These are phyloP conservation scores for Moniliophthora roreri DNA, from an alignment of 1,284 basidiomycete genomes.

Conservation along the genomic window DNA sequence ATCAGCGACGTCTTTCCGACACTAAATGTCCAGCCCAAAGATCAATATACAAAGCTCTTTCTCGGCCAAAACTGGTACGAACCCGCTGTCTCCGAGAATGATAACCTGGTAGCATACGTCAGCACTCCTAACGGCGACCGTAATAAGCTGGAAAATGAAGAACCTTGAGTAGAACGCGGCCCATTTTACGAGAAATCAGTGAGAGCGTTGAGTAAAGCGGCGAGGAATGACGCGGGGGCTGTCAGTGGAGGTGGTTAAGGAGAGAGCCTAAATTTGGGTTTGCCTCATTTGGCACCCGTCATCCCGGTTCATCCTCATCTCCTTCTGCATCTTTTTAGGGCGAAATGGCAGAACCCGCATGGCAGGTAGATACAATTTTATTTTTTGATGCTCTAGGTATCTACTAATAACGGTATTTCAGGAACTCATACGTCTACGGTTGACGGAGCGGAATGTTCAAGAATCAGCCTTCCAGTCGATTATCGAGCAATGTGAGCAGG, in stretches of 20 bases:
- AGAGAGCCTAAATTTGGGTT: background rate
- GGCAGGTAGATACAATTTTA: too few species aligned
- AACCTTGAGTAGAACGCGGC: conserved; percentile 94
- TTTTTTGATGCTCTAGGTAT: too few species aligned
- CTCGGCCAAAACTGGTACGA: conserved; percentile 33
- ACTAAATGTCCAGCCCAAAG: conserved; percentile 40
- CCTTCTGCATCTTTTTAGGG: conserved; percentile 11
- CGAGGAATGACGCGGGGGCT: conserved; percentile 4
- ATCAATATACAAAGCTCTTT: conserved; percentile 6
- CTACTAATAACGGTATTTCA: too few species aligned
- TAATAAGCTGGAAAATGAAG: conserved; percentile 1
- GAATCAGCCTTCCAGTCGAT: conserved; percentile 79
- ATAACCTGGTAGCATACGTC: conserved; percentile 68
- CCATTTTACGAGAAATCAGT: conserved; percentile 46
- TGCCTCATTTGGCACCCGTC: conserved; percentile 25
- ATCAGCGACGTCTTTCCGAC: conserved; percentile 99
- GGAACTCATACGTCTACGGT: conserved; percentile 71
- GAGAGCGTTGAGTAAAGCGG: conserved; percentile 6
- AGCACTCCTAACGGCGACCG: conserved; percentile 1
- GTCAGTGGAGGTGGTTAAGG: conserved; percentile 8
- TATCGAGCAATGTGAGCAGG: conserved; percentile 81
- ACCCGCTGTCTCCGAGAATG: conserved; percentile 98
- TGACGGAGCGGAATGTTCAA: conserved; percentile 75
- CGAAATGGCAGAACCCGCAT: conserved; percentile 74
- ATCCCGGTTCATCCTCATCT: conserved; percentile 12